Evolutionary conservation across 306 rosid genomes (phyloP).

Genomic region (Pueraria montana): DNA sequence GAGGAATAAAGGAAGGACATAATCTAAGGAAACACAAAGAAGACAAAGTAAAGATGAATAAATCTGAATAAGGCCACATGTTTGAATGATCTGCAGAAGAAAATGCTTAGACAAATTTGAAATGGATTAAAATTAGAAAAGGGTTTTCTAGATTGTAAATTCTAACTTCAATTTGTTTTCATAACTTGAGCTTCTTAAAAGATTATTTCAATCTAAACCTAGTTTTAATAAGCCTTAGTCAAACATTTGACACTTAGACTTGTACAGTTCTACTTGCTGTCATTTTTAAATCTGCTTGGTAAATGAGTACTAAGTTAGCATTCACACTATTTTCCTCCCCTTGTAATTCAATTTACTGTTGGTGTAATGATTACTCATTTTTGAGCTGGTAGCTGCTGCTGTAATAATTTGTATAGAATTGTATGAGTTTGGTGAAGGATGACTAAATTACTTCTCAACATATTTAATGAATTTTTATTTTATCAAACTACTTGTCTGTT

Average conservation of each 20-base stretch:
- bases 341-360: neutral
- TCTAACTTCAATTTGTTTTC: neutral
- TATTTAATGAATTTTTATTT: slow-evolving; percentile 16
- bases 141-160: neutral
- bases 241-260: neutral
- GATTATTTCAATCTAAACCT: neutral
- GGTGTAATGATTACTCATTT: neutral
- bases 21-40: no score
- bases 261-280: neutral
- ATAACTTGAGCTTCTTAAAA: neutral
- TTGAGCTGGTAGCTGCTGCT: neutral
- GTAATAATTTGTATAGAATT: neutral
- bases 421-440: neutral
- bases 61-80: neutral
- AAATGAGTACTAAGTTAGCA: neutral
- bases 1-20: neutral
- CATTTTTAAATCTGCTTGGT: neutral
- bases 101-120: neutral
- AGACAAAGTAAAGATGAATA: no score
- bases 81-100: neutral
- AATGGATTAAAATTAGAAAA: neutral
- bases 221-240: neutral
- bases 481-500: neutral
- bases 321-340: neutral
- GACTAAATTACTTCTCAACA: neutral